Base-by-base conservation (phyloP, 345 rosid species). In the Salix arbutifolia region DNA sequence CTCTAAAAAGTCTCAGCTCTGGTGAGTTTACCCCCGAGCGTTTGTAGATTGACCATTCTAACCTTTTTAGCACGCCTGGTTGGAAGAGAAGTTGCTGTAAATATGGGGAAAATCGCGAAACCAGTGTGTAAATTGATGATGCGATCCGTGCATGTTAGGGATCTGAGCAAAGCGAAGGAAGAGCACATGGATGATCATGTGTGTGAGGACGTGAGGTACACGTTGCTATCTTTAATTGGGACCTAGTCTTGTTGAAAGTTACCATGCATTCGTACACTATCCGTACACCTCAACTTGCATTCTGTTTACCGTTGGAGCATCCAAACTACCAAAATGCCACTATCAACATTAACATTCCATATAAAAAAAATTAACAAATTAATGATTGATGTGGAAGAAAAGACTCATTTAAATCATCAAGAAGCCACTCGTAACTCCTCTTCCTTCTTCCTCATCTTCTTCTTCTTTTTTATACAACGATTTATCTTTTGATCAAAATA, bases 171-270 rank as follows among this genome's bases (percentile, higher is more conserved):
- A 35, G 30, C 40, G 11, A 52, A 28, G 64, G 19, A 68, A 66
- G 52, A 60, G 86, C 86, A 83, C 86, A 83, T 83, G 83, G 81
- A 77, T 25, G 77, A 50, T 66, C 83, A 69, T 69, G 78, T 50
- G 74, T 9, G 69, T 28, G 44, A 37, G 42, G 70, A 77, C 79
- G 62, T 71, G 83, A 80, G 77, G 71, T 71, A 74, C 73, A 13
- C 4, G 50, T 46, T 13, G 50, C 50, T 46, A 1, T 13, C 17
- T 72, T 66, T 44, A 46, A 33, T 42, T 21, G 75, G 83, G 81
- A 21, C 72, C 80, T 67, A 10, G 62, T 58, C 26, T 1, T 71
- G 56, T 60, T 71, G 79, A 83, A 69, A 46, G 44, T 69, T 76
- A 76, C 80, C 66, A 1, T 25, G 69, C 84, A 52, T 75, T 77